Evolutionary conservation across 306 rosid genomes (phyloP), one percentile per base, ranked within the genome.

Genomic region (Oemleria cerasiformis): DNA sequence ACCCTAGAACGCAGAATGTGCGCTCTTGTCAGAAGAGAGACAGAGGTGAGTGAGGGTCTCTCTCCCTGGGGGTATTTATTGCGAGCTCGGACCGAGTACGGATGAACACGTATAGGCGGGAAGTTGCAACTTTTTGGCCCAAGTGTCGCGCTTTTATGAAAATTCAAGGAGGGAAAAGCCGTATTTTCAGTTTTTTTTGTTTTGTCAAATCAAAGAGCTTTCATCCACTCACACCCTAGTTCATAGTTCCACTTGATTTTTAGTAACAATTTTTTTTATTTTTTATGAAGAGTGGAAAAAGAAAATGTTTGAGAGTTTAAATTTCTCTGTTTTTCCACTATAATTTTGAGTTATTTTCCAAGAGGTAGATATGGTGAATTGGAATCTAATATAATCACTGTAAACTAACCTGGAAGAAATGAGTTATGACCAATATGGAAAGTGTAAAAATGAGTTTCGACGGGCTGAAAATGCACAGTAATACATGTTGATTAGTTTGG

Each of bases 81-180:
- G 45, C 6, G 14, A 9, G 8, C 34, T 61, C 17, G 45, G 39
- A 61, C 13, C 66, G 45, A 38, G 45, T 61, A 59, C 36, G 42
- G 66, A 61, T 17, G 66, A 61, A 38, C 45, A 4, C 66, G 66
- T 38, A 61, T 17, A 17, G 66, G 66, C 66, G 66, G 66, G 66
- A 61, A 61, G 66, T 20, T 61, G 7, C 25, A 61, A 61, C 8
- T 38, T 61, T 53, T 61, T 16, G 45, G 21, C 45, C 45, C n/a
- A 14, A 58, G 41, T 58, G 63, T 58, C 45, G 47, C 66, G 8
- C 65, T 6, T 8, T 39, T 39, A n/a, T 25, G 45, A 41, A 59
- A 61, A 39, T 55, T 11, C 47, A 61, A 36, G 66, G 66, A 38
- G 66, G 66, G 66, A 61, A 61, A 61, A 61, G 13, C 15, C 25